Base-by-base conservation (phyloP, 345 rosid genomes). In the Abelmoschus esculentus region DNA sequence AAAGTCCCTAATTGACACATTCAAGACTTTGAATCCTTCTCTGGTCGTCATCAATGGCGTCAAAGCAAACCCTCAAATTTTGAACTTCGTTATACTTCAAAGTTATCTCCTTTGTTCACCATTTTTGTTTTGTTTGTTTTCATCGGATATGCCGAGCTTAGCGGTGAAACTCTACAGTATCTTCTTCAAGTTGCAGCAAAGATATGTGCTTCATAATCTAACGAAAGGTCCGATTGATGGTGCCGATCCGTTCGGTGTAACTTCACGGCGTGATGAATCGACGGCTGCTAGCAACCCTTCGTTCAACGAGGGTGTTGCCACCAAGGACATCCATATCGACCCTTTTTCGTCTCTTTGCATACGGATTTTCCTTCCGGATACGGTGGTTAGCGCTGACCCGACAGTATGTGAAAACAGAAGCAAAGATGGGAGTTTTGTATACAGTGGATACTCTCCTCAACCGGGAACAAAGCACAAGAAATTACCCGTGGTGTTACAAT, bases 401-500 rank as follows among this genome's bases (percentile, higher is more conserved):
- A 38, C 47, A 28, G 69, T 32, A 60, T 47, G 38, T 58, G 82
- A 75, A 46, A 66, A 79, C 29, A 72, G 58, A 8, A 63, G 81
- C 40, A 71, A 70, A 52, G 70, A 74, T 64, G 18, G 49, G 32
- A 2, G 32, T 70, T 78, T 75, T 32, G 53, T 71, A 12, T 92
- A 90, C 70, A 79, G 90, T 28, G 96, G 96, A 3, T 92, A 89
- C 34, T 78, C 86, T 14, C 92, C 96, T 22, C 60, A 69, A 0
- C 6, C 44, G 12, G 82, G 81, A 11, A 82, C 66, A 57, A 66
- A 60, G 2, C 73, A 72, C 50, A 69, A 88, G 80, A 89, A 74
- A 78, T 73, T 93, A 49, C 96, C 98, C 29, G 89, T 89, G 79
- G 81, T 91, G 80, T 60, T 91, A 83, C 96, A 89, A 86, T 93